A percentile compares a stretch with the other conserved stretches of the same genome.
Evolutionary conservation across 2,329 filamentous ascomycete species (phyloP).

Genomic region (Parascedosporium putredinis): DNA sequence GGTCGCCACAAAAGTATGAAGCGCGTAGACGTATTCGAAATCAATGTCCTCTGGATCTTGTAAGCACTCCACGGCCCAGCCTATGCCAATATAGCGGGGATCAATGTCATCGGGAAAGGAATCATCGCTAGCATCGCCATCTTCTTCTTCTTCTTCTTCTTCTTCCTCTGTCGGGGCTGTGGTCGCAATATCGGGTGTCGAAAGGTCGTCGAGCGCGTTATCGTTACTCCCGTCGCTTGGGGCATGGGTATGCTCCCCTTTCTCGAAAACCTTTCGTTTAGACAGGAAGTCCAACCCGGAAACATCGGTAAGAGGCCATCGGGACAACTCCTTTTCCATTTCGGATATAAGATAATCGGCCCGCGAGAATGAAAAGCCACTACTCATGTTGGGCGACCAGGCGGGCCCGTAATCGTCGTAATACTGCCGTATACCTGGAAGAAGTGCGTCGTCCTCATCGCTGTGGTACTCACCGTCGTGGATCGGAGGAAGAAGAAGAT

Average conservation of each 20-base stretch:
- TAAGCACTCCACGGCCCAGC: conserved; percentile 78
- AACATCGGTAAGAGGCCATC: not conserved
- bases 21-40: conserved; percentile 97
- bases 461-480: not conserved
- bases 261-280: conserved; percentile 10
- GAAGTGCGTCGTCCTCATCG: not conserved
- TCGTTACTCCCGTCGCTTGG: conserved; percentile 11
- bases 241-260: conserved; percentile 13
- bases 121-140: conserved; percentile 55
- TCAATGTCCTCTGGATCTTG: conserved; percentile 94
- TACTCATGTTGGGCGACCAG: not conserved
- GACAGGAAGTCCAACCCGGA: conserved; percentile 8
- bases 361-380: not conserved
- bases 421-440: not conserved
- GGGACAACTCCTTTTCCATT: conserved; percentile 9
- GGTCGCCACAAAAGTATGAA: conserved; percentile 95
- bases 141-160: conserved; percentile 18
- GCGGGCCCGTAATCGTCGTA: not conserved
- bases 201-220: conserved; percentile 22
- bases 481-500: conserved; percentile 2
- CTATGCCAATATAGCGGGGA: conserved; percentile 56
- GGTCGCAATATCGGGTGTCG: conserved; percentile 34
- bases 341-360: conserved; percentile 1
- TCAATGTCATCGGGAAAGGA: conserved; percentile 36
- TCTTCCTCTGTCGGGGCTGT: conserved; percentile 11